Base-by-base conservation (phyloP, 495 filamentous ascomycete species). In the Talaromyces ruber region DNA sequence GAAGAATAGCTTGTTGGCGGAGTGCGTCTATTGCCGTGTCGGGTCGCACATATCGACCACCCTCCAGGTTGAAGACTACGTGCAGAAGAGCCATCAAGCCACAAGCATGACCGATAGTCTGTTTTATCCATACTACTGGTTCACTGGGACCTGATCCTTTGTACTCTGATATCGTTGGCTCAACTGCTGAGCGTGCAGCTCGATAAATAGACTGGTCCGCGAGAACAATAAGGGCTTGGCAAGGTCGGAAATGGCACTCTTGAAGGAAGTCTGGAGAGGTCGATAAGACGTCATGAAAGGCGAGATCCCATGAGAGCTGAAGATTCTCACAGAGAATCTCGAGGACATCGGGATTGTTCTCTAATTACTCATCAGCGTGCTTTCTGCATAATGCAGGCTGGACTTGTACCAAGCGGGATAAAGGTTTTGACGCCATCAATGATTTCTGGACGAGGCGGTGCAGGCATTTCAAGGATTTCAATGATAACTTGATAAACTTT, bases 41-140 rank as follows among this genome's bases (percentile, higher is more conserved):
- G 0, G 70, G 66, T 1, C 58, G 59, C 28, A 86, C 70, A 57
- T 77, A 72, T 12, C 66, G 61, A 22, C 75, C 69, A 5, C 71
- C 74, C 14, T 73, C 67, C 0, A 84, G 78, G 62, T 88, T 88
- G 32, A 74, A 77, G 9, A 84, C 73, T 29, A 72, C 76, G 64
- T 88, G 85, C 6, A 88, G 72, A n/a, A 87, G 64, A 0, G 81
- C 85, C 68, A 87, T 87, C 57, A 87, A 66, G 6, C 85, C 85
- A 68, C 85, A 88, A 14, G 85, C 85, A 68, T 87, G 84, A 25
- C 81, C 77, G 62, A 88, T 87, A 1, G 85, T 88, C 68, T 88
- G 85, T 64, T 79, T 84, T 66, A 82, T 84, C 85, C 85, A 88
- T 8, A 87, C 54, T 0, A 86, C 77, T 9, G 83, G 80, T 65